Conservation (phyloP, 2,329 filamentous ascomycete species). For the Cucurbitaria berberidis region DNA sequence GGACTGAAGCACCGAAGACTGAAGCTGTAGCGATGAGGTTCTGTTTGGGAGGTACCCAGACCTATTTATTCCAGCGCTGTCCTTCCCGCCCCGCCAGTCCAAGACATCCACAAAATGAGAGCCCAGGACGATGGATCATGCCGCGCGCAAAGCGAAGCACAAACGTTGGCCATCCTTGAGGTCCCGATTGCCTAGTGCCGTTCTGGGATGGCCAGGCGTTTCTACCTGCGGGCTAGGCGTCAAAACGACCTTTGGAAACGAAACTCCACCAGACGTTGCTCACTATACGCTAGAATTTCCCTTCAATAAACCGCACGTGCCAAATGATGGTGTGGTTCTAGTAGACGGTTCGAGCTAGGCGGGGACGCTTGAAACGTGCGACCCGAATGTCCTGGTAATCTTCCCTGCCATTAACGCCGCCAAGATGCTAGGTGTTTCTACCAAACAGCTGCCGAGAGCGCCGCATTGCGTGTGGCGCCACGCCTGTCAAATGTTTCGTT, state of each 20-base stretch:
- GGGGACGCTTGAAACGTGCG: slow-evolving; percentile 28
- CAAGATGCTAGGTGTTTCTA: slow-evolving; percentile 33
- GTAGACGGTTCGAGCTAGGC: slow-evolving; percentile 11
- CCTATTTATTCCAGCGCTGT: slow-evolving; percentile 29
- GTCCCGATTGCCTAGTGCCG: slow-evolving; percentile 18
- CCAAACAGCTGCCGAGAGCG: slow-evolving; percentile 15
- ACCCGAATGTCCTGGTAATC: slow-evolving; percentile 18
- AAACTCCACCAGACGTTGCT: slow-evolving; percentile 9
- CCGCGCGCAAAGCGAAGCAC: slow-evolving; percentile 21
- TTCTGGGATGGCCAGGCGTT: slow-evolving; percentile 28
- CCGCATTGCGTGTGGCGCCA: slow-evolving; percentile 18
- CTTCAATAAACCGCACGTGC: slow-evolving; percentile 4
- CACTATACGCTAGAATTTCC: slow-evolving; percentile 7
- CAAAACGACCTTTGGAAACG: slow-evolving; percentile 13
- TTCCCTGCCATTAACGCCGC: slow-evolving; percentile 20
- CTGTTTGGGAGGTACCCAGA: slow-evolving; percentile 7
- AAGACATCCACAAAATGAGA: slow-evolving; percentile 9
- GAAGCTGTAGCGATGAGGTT: slow-evolving; percentile 35
- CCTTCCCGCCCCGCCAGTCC: slow-evolving; percentile 6
- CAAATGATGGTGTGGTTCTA: slow-evolving; percentile 13
- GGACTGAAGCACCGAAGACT: slow-evolving; percentile 34
- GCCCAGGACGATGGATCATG: slow-evolving; percentile 18
- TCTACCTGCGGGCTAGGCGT: slow-evolving; percentile 28
- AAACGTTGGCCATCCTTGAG: slow-evolving; percentile 6
- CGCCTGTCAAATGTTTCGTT: slow-evolving; percentile 21